phyloP scores from a whole-genome alignment of 148 eudicot genomes.

The Dysphania ambrosioides region DNA sequence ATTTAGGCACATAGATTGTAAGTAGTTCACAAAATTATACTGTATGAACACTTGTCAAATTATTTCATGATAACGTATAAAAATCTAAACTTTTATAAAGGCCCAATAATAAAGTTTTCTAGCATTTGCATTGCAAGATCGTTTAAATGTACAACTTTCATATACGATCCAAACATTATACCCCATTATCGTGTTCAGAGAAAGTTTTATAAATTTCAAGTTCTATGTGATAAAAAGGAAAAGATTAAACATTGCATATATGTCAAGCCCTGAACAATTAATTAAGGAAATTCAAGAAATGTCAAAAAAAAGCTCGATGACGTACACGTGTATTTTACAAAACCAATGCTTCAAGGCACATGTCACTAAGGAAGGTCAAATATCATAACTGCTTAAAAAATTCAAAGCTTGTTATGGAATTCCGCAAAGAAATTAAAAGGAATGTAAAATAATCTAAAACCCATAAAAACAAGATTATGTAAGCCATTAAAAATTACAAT shows the following conservation, averaged over 20 bases:
- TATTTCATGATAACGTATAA: not conserved
- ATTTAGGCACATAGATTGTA: not conserved
- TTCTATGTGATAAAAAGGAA: too few species aligned
- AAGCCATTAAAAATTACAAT: not conserved
- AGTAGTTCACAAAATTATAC: not conserved
- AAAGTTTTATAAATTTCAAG: not conserved
- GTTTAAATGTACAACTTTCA: not conserved
- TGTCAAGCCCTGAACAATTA: not conserved
- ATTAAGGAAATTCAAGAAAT: not conserved
- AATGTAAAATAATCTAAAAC: too few species aligned
- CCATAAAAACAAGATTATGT: not conserved
- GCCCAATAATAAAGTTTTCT: not conserved
- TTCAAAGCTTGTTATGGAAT: too few species aligned
- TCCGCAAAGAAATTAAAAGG: too few species aligned
- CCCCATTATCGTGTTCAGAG: not conserved
- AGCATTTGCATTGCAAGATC: not conserved
- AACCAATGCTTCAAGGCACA: not conserved
- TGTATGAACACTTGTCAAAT: not conserved
- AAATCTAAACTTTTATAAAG: not conserved
- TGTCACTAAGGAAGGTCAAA: not conserved
- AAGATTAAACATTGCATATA: too few species aligned
- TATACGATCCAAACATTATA: not conserved
- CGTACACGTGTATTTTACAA: too few species aligned
- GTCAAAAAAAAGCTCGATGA: too few species aligned
- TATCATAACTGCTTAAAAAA: not conserved